phyloP scores from a whole-genome alignment of 768 basidiomycete species.

The Albatrellus ellisii region DNA sequence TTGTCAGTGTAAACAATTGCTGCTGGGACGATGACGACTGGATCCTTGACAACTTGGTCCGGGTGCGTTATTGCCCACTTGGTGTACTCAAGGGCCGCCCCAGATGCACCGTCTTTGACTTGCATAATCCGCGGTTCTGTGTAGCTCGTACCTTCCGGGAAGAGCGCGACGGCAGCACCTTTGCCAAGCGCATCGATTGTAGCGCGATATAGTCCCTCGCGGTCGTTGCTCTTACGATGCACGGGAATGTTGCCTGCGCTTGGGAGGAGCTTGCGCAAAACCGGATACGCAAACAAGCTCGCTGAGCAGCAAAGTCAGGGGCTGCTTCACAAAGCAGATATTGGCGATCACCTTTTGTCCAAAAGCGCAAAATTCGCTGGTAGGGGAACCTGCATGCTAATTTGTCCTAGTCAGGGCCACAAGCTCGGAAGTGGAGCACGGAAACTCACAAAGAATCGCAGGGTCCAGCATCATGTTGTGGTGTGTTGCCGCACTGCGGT shows the following conservation, averaged over 20 bases:
- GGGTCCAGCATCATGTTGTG: conserved; percentile 96
- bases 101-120: conserved; percentile 88
- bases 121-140: conserved; percentile 90
- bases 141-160: conserved; percentile 92
- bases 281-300: conserved; percentile 69
- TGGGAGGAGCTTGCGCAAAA: conserved; percentile 57
- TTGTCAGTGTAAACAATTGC: conserved; percentile 95
- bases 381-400: conserved; percentile 76
- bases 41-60: conserved; percentile 23
- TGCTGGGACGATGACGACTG: conserved; percentile 62
- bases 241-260: conserved; percentile 98
- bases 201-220: conserved; percentile 74
- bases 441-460: conserved; percentile 56
- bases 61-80: conserved; percentile 59
- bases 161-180: conserved; percentile 83
- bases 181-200: conserved; percentile 75
- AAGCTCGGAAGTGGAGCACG: conserved; percentile 5
- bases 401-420: conserved; percentile 14
- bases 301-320: conserved; percentile 25
- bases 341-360: conserved; percentile 69
- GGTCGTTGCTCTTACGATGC: conserved; percentile 88
- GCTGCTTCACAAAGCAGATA: conserved; percentile 4
- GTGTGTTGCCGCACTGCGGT: conserved; percentile 63
- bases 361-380: conserved; percentile 71
- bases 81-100: conserved; percentile 88